Conservation (phyloP, 805 yeast species). For the Yamadazyma paraphyllophila region DNA sequence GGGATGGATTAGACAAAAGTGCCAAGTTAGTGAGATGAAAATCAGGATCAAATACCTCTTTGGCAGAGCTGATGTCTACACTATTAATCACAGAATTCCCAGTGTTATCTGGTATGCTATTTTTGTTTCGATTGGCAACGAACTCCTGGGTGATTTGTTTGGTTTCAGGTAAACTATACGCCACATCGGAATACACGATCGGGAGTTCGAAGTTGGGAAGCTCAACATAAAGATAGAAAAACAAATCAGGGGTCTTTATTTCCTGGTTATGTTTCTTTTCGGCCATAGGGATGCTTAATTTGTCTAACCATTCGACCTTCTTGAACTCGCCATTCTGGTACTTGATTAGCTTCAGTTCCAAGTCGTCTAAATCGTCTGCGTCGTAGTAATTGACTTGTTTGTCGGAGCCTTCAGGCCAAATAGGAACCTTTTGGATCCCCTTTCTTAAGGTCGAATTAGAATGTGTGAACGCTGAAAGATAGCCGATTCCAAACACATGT, state of each 20-base stretch:
- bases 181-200: slow-evolving; percentile 38
- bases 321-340: slow-evolving; percentile 69
- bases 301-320: slow-evolving; percentile 71
- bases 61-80: slow-evolving; percentile 28
- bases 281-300: slow-evolving; percentile 27
- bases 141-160: neutral
- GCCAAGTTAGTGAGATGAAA: slow-evolving; percentile 18
- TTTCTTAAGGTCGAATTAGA: slow-evolving; percentile 56
- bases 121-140: neutral
- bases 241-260: neutral
- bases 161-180: slow-evolving; percentile 10
- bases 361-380: slow-evolving; percentile 23
- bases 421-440: slow-evolving; percentile 60
- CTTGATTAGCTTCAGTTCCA: slow-evolving; percentile 54
- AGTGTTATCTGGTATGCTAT: slow-evolving; percentile 2
- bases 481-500: slow-evolving; percentile 59
- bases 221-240: slow-evolving; percentile 35
- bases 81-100: slow-evolving; percentile 31
- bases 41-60: slow-evolving; percentile 48
- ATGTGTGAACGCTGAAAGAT: slow-evolving; percentile 56
- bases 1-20: slow-evolving; percentile 1
- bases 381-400: slow-evolving; percentile 15
- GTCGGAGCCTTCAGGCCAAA: slow-evolving; percentile 8
- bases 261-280: slow-evolving; percentile 6
- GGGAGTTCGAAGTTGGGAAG: slow-evolving; percentile 44